A percentile compares a stretch with the other conserved stretches of the same genome.
Evolutionary conservation across 73 alveolate genomes (phyloP).

Genomic region (Vitrella brassicaformis): DNA sequence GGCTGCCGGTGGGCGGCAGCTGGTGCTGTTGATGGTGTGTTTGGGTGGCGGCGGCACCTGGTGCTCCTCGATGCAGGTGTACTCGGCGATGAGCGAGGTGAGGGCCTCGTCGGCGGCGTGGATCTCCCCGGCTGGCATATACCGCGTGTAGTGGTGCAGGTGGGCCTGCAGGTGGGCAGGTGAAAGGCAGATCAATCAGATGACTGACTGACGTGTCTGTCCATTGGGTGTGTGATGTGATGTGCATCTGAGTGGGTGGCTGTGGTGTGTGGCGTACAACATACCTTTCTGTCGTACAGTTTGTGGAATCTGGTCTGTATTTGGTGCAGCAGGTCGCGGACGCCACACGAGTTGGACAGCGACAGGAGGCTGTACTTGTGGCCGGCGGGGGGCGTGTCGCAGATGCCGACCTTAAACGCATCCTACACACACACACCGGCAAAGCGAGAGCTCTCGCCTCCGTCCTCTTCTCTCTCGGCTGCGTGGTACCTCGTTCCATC

Average conservation of each 20-base stretch:
- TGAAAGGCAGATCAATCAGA: neutral
- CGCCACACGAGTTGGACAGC: constrained; percentile 59
- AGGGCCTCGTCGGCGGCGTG: no score
- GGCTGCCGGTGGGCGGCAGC: no score
- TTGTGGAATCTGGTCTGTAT: constrained; percentile 53
- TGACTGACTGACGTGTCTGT: neutral
- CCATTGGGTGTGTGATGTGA: no score
- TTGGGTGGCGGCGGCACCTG: no score
- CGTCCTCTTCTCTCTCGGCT: no score
- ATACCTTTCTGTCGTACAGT: no score
- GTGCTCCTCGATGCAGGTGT: no score
- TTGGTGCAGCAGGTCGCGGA: constrained; percentile 48
- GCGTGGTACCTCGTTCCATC: constrained; percentile 57
- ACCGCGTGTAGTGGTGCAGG: neutral
- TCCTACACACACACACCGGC: constrained; percentile 1
- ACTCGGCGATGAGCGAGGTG: no score
- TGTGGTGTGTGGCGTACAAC: no score
- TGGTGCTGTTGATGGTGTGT: no score
- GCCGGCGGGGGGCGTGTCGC: constrained; percentile 67
- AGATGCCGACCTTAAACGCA: constrained; percentile 78
- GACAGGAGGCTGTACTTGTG: constrained; percentile 66
- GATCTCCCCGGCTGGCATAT: neutral
- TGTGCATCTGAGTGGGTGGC: no score
- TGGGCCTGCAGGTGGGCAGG: neutral
- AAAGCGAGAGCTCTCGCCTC: neutral